A percentile compares a stretch with the other conserved stretches of the same genome.
phyloP scores from a whole-genome alignment of 176 grass and related monocot genomes.

The Tillandsia fasciculata region DNA sequence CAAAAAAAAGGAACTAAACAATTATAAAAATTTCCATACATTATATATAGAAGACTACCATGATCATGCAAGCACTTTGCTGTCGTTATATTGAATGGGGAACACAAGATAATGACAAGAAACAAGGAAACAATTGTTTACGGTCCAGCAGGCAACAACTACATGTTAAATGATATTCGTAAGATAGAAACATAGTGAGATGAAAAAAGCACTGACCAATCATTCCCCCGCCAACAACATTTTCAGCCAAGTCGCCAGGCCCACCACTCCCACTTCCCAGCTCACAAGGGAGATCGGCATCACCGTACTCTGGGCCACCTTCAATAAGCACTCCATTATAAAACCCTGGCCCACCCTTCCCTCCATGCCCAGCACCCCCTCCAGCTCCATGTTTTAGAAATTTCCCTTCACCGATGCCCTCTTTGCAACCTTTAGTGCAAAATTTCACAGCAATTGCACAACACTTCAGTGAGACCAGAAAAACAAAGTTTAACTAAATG shows the following conservation, averaged over 20 bases:
- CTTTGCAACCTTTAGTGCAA: slow-evolving; percentile 68
- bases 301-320: slow-evolving; percentile 64
- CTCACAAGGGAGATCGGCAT: slow-evolving; percentile 92
- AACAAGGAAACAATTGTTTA: background rate
- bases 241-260: slow-evolving; percentile 46
- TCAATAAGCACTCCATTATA: slow-evolving; percentile 69
- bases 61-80: background rate
- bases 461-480: slow-evolving; percentile 18
- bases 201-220: slow-evolving; percentile 52
- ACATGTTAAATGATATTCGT: background rate
- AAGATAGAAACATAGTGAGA: slow-evolving; percentile 4
- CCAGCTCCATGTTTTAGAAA: slow-evolving; percentile 77
- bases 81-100: background rate
- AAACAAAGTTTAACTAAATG: background rate
- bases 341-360: slow-evolving; percentile 62
- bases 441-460: slow-evolving; percentile 12
- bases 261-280: slow-evolving; percentile 84
- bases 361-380: slow-evolving; percentile 94
- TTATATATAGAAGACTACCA: background rate
- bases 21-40: background rate
- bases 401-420: slow-evolving; percentile 79
- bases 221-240: slow-evolving; percentile 77
- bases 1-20: background rate
- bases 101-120: background rate
- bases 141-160: background rate